Conservation (phyloP, 2,329 filamentous ascomycete species). For the Aspergillus caelatus region DNA sequence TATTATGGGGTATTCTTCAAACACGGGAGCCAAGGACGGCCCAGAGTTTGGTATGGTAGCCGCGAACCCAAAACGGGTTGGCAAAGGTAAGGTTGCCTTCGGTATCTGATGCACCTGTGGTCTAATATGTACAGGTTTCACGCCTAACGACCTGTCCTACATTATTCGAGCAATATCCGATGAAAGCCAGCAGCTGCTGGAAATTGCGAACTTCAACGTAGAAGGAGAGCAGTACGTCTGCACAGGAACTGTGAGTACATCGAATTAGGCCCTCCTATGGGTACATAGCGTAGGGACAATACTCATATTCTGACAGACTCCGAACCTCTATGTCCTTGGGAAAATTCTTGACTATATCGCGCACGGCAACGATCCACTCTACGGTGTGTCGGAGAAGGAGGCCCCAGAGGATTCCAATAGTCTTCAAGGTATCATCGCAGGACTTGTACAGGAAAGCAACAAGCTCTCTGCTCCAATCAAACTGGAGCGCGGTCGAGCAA, state of each 20-base stretch:
- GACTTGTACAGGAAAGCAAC: background rate
- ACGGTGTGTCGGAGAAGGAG: background rate
- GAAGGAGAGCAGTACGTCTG: conserved; percentile 68
- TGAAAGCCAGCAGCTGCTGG: conserved; percentile 86
- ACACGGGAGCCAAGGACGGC: conserved; percentile 88
- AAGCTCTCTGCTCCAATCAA: conserved; percentile 71
- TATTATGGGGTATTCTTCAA: conserved; percentile 72
- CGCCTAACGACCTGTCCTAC: conserved; percentile 40
- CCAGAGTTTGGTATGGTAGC: conserved; percentile 49
- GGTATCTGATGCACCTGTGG: background rate
- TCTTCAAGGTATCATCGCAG: too few species aligned
- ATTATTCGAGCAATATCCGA: conserved; percentile 90
- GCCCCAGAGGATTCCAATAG: background rate
- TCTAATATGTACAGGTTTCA: background rate
- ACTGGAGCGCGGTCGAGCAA: conserved; percentile 88
- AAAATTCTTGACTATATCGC: conserved; percentile 18
- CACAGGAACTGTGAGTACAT: conserved; percentile 56
- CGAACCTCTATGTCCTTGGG: conserved; percentile 22
- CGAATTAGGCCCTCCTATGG: too few species aligned
- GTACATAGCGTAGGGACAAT: background rate
- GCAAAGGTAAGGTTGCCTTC: conserved; percentile 9
- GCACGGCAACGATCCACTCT: background rate
- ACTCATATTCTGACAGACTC: conserved; percentile 5
- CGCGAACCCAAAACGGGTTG: conserved; percentile 21
- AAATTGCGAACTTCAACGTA: conserved; percentile 93